Evolutionary conservation across 345 rosid genomes (phyloP).

Genomic region (Moringa oleifera): DNA sequence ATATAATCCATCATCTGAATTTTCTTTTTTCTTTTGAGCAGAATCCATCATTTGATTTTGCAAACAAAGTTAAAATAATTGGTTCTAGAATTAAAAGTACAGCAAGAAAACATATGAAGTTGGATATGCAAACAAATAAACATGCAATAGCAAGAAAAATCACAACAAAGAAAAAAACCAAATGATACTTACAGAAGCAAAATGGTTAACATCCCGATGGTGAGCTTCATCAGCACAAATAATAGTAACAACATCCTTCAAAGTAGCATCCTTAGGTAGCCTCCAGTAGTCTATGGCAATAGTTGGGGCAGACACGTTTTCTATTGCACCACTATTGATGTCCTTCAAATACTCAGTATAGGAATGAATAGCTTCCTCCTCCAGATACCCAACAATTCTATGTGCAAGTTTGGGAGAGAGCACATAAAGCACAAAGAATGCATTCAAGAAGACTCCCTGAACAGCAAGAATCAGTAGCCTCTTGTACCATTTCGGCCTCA

Average conservation of each 20-base stretch:
- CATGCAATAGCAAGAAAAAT: too few species aligned
- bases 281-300: constrained; percentile 86
- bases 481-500: constrained; percentile 74
- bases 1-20: too few species aligned
- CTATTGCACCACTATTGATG: constrained; percentile 47
- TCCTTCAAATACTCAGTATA: constrained; percentile 76
- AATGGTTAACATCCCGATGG: constrained; percentile 82
- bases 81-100: too few species aligned
- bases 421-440: constrained; percentile 54
- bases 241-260: constrained; percentile 66
- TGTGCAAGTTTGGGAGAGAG: constrained; percentile 70
- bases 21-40: too few species aligned
- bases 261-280: constrained; percentile 56
- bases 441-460: constrained; percentile 75
- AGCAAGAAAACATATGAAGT: too few species aligned
- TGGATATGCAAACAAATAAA: too few species aligned
- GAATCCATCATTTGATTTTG: too few species aligned
- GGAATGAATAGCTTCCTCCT: constrained; percentile 87
- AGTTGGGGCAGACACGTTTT: constrained; percentile 66
- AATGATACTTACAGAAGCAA: constrained; percentile 59
- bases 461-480: constrained; percentile 61
- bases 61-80: too few species aligned
- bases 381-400: constrained; percentile 69
- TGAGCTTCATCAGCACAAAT: constrained; percentile 89
- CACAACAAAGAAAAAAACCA: neutral